phyloP scores from a whole-genome alignment of 768 basidiomycete species.

The Boletellus ananiceps region DNA sequence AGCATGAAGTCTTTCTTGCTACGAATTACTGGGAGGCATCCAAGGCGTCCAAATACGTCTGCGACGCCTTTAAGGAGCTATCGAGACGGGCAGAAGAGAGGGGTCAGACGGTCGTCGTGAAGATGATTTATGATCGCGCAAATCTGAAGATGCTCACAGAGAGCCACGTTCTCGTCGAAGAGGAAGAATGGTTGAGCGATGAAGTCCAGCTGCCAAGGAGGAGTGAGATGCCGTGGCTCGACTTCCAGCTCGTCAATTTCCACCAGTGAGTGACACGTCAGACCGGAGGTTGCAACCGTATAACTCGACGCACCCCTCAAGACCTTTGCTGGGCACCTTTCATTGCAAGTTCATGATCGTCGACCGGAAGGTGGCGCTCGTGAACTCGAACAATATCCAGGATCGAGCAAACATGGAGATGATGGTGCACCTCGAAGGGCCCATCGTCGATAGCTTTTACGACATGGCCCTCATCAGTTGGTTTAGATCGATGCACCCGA shows the following conservation, averaged over 20 bases:
- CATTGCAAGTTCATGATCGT: conserved; percentile 69
- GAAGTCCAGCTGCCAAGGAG: conserved; percentile 48
- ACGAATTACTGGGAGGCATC: conserved; percentile 61
- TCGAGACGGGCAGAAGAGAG: conserved; percentile 43
- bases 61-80: conserved; percentile 49
- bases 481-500: conserved; percentile 45
- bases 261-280: conserved; percentile 31
- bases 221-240: conserved; percentile 56
- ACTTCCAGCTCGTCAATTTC: conserved; percentile 57
- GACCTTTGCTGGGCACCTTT: conserved; percentile 60
- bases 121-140: conserved; percentile 69
- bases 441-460: conserved; percentile 64
- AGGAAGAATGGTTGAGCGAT: conserved; percentile 40
- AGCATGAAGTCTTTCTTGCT: conserved; percentile 61
- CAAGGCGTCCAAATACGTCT: conserved; percentile 46
- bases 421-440: conserved; percentile 69
- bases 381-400: conserved; percentile 69
- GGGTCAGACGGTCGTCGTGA: conserved; percentile 51
- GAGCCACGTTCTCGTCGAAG: conserved; percentile 45
- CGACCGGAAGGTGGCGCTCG: conserved; percentile 59
- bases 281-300: background rate
- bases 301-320: conserved; percentile 6
- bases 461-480: conserved; percentile 65
- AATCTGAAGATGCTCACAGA: conserved; percentile 46
- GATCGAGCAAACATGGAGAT: conserved; percentile 51